Evolutionary conservation across 345 rosid genomes (phyloP).

Genomic region (Gossypioides kirkii): DNA sequence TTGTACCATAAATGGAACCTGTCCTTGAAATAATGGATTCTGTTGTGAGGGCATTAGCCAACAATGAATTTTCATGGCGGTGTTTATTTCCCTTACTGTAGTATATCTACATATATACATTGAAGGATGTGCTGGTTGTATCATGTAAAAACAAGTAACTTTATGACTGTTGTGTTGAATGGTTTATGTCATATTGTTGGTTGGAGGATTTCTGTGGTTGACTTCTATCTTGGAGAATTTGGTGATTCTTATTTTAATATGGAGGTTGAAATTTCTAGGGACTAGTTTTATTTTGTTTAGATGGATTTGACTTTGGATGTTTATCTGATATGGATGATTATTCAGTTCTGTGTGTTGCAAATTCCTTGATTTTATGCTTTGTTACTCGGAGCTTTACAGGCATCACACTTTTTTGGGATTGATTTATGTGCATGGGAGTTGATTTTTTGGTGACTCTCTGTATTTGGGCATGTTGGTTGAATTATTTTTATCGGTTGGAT

Average conservation of each 20-base stretch:
- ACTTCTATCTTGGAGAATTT: constrained; percentile 19
- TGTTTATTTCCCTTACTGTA: constrained; percentile 31
- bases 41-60: constrained; percentile 40
- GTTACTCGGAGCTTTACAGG: constrained; percentile 4
- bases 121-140: constrained; percentile 46
- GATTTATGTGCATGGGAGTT: constrained; percentile 10
- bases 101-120: constrained; percentile 24
- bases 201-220: constrained; percentile 23
- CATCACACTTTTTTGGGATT: constrained; percentile 7
- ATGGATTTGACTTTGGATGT: constrained; percentile 35
- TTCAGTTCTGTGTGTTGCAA: constrained; percentile 1
- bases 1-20: constrained; percentile 34
- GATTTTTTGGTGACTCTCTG: constrained; percentile 1
- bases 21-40: constrained; percentile 47
- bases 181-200: constrained; percentile 23
- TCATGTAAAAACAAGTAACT: constrained; percentile 22
- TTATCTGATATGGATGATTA: constrained; percentile 23
- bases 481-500: constrained; percentile 8
- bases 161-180: constrained; percentile 22
- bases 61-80: constrained; percentile 31
- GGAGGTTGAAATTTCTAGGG: constrained; percentile 22
- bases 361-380: constrained; percentile 10
- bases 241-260: neutral
- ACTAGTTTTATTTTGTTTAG: constrained; percentile 21
- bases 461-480: constrained; percentile 15